Evolutionary conservation across 2,329 filamentous ascomycete genomes (phyloP).

Genomic region (Claviceps pazoutovae): DNA sequence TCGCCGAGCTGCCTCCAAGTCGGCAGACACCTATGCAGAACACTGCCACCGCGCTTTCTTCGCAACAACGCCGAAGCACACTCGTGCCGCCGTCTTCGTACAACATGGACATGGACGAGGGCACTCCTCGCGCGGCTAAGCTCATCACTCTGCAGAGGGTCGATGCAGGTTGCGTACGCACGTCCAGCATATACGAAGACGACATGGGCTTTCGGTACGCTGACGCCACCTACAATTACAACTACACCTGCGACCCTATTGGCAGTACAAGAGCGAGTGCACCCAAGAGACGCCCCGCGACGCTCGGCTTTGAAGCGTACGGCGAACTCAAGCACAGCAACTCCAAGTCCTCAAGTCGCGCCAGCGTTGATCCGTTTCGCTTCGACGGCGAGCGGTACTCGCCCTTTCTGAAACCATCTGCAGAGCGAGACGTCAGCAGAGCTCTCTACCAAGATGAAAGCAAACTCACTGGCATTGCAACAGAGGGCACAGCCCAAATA

Average conservation of each 20-base stretch:
- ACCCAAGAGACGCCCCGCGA: conserved; percentile 5
- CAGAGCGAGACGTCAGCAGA: conserved; percentile 29
- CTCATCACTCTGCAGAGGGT: background rate
- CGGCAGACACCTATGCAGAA: background rate
- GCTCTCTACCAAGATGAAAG: conserved; percentile 20
- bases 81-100: background rate
- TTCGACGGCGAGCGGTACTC: conserved; percentile 29
- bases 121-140: background rate
- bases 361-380: conserved; percentile 29
- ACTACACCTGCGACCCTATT: no score
- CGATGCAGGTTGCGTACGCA: background rate
- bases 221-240: background rate
- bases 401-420: conserved; percentile 22
- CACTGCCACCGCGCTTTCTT: background rate
- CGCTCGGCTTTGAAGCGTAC: conserved; percentile 2
- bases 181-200: conserved; percentile 6
- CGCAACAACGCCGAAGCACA: conserved; percentile 1
- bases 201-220: background rate
- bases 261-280: background rate
- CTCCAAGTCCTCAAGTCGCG: conserved; percentile 20
- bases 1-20: background rate
- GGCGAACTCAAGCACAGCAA: conserved; percentile 8
- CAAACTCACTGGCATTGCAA: conserved; percentile 6
- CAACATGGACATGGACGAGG: background rate
- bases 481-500: background rate